Conservation (phyloP, 2,329 filamentous ascomycete species). For the Fusarium verticillioides region DNA sequence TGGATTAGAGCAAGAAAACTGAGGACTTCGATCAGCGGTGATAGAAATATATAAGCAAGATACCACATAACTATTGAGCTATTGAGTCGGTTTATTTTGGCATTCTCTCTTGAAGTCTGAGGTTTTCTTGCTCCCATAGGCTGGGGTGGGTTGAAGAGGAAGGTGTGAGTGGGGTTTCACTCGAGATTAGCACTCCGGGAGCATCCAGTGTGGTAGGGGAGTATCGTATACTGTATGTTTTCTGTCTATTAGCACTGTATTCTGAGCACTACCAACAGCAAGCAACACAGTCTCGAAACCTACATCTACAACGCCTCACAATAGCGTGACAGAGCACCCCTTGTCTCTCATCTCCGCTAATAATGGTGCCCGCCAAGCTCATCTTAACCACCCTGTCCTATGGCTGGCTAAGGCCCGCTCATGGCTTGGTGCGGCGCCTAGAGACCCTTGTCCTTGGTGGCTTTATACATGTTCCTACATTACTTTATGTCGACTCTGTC, state of each 20-base stretch:
- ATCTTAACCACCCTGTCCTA: conserved; percentile 45
- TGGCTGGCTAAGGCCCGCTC: conserved; percentile 28
- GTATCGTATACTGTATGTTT: conserved; percentile 34
- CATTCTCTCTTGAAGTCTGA: neutral
- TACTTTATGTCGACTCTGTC: conserved; percentile 14
- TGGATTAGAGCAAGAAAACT: conserved; percentile 30
- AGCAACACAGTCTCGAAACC: conserved; percentile 2
- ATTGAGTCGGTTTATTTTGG: neutral
- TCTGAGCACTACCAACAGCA: fast-evolving
- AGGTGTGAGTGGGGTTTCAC: conserved; percentile 55
- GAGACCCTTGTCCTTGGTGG: conserved; percentile 30
- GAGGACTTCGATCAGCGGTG: neutral
- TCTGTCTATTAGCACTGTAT: neutral
- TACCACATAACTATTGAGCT: fast-evolving
- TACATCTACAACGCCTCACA: neutral
- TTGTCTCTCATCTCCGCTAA: conserved; percentile 48
- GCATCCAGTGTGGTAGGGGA: conserved; percentile 46
- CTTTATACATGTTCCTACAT: conserved; percentile 22
- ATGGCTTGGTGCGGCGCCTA: conserved; percentile 44
- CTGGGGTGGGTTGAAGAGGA: conserved; percentile 44
- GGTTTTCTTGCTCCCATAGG: neutral
- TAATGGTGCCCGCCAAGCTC: conserved; percentile 46
- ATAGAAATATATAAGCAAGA: neutral
- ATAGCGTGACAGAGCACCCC: conserved; percentile 32
- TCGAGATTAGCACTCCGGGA: conserved; percentile 56